Evolutionary conservation across 805 yeast genomes (phyloP), one percentile per base, ranked within the genome.

Genomic region (Myxozyma udenii): DNA sequence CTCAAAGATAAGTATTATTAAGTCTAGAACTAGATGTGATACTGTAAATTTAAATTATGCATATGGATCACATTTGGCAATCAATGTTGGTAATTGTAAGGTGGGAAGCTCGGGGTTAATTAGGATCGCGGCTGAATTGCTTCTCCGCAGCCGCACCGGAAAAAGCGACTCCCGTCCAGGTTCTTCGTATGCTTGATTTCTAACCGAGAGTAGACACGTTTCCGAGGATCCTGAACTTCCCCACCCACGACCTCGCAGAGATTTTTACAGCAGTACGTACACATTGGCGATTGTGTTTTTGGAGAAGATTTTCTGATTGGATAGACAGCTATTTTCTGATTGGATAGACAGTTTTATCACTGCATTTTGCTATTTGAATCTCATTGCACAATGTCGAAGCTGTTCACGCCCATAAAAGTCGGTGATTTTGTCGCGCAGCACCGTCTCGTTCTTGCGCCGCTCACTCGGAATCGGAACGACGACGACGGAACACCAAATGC

Each of bases 361-460:
- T 14, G 14, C 14, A 9, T 9, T 14, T 9, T 28, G 12, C 33
- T 14, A 28, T 14, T 28, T 9, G 9, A 9, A 9, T 28, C 33
- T 9, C 33, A 28, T 14, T 9, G 33, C 33, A 28, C 33, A 28
- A 28, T 28, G 33, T 28, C 33, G 9, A 14, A 28, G 9, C 50
- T 62, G 12, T 62, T 62, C 48, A 35, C 39, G 6, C 66, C 66
- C 26, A 47, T 61, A 39, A 54, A 55, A 43, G 61, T 63, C 42
- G 66, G 66, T 32, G 28, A 35, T 5, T 9, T 43, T 16, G 50
- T 48, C 7, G 60, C 65, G 19, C 39, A 53, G 21, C 72, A 77
- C 63, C 64, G 81, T 44, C 52, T 77, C 11, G 79, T 67, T 1
- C 63, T 68, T 46, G 74, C 83, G 1, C 84, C 84, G 30, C 67